phyloP scores from a whole-genome alignment of 805 yeast genomes.

The Sungouiozyma intestinalis region DNA sequence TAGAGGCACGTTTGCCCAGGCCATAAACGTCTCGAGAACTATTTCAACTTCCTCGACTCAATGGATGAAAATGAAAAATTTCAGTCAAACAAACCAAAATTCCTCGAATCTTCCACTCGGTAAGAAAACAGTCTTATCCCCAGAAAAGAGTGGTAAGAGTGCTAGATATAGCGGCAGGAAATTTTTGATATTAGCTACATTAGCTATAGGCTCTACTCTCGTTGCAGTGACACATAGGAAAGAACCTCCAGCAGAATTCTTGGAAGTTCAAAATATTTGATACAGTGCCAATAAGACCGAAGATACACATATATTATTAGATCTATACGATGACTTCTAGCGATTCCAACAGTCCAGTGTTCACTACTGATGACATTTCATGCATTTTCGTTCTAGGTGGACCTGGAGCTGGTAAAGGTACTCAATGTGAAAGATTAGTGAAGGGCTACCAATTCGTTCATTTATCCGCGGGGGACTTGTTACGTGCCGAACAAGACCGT shows the following conservation, averaged over 20 bases:
- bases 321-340: too few species aligned
- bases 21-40: background rate
- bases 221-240: conserved; percentile 35
- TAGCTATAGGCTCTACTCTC: conserved; percentile 41
- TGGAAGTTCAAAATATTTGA: too few species aligned
- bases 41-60: background rate
- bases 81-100: background rate
- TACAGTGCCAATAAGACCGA: too few species aligned
- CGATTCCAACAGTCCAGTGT: conserved; percentile 31
- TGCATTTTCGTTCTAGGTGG: conserved; percentile 93
- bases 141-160: background rate
- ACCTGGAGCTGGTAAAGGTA: conserved; percentile 97
- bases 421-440: conserved; percentile 85
- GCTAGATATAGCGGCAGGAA: conserved; percentile 22
- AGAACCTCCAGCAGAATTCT: conserved; percentile 34
- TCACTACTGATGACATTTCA: conserved; percentile 54
- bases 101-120: background rate
- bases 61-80: background rate
- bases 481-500: conserved; percentile 85
- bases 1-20: too few species aligned
- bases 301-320: too few species aligned
- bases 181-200: conserved; percentile 32
- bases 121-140: background rate
- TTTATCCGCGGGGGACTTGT: conserved; percentile 90
- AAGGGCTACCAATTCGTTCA: conserved; percentile 74